Base-by-base conservation (phyloP, 2,329 filamentous ascomycete genomes). In the Escovopsis sp. region DNA sequence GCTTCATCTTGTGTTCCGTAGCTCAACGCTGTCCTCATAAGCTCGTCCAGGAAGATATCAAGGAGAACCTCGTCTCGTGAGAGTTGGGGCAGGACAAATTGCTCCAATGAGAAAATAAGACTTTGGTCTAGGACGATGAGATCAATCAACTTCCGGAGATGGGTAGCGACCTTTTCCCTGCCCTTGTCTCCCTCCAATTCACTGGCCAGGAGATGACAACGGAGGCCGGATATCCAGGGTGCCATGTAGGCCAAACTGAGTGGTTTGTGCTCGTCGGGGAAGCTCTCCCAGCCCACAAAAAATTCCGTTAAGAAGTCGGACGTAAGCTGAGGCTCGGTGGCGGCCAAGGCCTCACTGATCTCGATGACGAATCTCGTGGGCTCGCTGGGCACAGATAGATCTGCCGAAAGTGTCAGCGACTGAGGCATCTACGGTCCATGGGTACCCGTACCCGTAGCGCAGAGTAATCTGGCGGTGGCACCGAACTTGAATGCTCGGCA, bases 301-400 rank as follows among this genome's bases (percentile, higher is more conserved):
- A 81, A 81, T 46, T 80, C 76, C n/a, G 76, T 79, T 27, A 81
- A 48, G 45, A 81, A 81, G 46, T 81, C 76, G 7, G 66, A 68
- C 1, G 76, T 80, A 7, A 81, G 61, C 44, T 79, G 75, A 16
- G 76, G 72, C 46, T 81, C 76, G 15, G 73, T 66, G 21, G 60
- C 54, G 8, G 76, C 75, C 13, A 81, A 58, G 41, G 72, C 68
- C 45, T 67, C 68, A 56, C 76, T 80, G 32, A 80, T 75, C 32
- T 68, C 66, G 45, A 80, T 59, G 29, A 81, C 73, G 48, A 80
- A 79, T 17, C 65, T 62, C 4, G 72, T 71, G 2, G 76, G 68
- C 40, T 79, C 72, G 27, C 72, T 51, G 1, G 76, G 76, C 36
- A 81, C 68, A 33, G 66, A 70, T 5, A 79, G 61, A 45, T 78